Evolutionary conservation across 345 rosid species (phyloP), one percentile per base, ranked within the genome.

Genomic region (Hibiscus mutabilis): DNA sequence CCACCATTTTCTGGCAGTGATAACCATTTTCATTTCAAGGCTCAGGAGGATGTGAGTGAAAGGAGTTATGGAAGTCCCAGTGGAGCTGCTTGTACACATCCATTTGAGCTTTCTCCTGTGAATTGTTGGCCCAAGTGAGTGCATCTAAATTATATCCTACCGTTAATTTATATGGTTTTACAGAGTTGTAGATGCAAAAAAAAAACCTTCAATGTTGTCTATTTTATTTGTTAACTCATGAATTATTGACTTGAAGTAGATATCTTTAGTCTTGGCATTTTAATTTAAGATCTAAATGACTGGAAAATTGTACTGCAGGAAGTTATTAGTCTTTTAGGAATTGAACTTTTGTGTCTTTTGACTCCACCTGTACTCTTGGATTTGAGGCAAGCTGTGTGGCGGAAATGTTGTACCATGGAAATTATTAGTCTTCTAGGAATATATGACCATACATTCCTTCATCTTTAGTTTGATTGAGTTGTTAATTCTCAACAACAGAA

Each of bases 61-160:
- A 70, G 73, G 35, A 77, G 70, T 29, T 85, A 77, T 79, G 85
- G 83, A 76, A 89, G 85, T 80, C 88, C 89, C 22, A 77, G 78
- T 70, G 86, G 80, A 69, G 80, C 81, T 72, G 76, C 84, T 66
- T 53, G 74, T 69, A 84, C 77, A 49, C 85, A 83, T 81, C 75
- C 91, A 51, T 83, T 84, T 73, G 87, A 90, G 78, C 73, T 5
- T n/a, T 75, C 95, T 76, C 78, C 81, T 42, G 82, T 80, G 3
- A 86, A 86, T 78, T 65, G 87, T 84, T 90, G 92, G 91, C 84
- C 95, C 87, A 86, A 82, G 97, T 88, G 86, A 91, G 97, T 84
- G 68, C 68, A 70, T 72, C 63, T 35, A 57, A 33, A 66, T 76
- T 62, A 44, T 21, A 60, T 33, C 25, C 74, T 83, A 35, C 42